Base-by-base conservation (phyloP, 192 early-diverging fungal genomes). In the Jimgerdemannia flammicorona region DNA sequence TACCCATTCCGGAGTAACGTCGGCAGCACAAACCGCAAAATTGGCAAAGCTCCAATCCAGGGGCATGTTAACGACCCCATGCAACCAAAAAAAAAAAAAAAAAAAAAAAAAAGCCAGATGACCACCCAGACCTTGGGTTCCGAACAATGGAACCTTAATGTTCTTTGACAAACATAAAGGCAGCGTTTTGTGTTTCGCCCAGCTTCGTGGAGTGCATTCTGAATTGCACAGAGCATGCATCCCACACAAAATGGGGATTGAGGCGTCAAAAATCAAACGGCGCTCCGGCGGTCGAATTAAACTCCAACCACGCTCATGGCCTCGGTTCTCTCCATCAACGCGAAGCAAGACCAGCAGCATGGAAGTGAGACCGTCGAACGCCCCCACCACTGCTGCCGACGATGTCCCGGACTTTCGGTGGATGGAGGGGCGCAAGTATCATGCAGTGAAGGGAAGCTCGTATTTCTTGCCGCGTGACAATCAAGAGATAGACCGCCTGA, bases 391-490 rank as follows among this genome's bases (percentile, higher is more conserved):
- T 59, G 1, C 71, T 20, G 3, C 63, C 20, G 69, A 75, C 54
- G 80, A 44, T 74, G 73, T n/a, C 6, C 73, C 72, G 69, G 79
- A 43, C 39, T 76, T 44, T 82, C 72, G 69, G 64, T 79, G 66
- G 80, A 83, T 71, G 70, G 79, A 20, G 70, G 83, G 67, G 73
- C 79, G 64, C 44, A 83, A 72, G 4, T 82, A 74, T 40, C 83
- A 85, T 68, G 75, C 74, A n/a, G 77, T 78, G 14, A 76, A 79
- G 14, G 84, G 64, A 40, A 82, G 81, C 29, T 76, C 78, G 19
- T 88, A 88, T 70, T 71, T 86, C 65, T 77, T 86, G 17, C 87
- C 85, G 2, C 84, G 84, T 66, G 85, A 88, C 43, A 80, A 86
- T 4, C 83, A 86, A 64, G 87, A 88, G 69, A 80, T 84, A 3